Evolutionary conservation across 163 green algal species (phyloP), one percentile per base, ranked within the genome.

Genomic region (Volvox carteri): DNA sequence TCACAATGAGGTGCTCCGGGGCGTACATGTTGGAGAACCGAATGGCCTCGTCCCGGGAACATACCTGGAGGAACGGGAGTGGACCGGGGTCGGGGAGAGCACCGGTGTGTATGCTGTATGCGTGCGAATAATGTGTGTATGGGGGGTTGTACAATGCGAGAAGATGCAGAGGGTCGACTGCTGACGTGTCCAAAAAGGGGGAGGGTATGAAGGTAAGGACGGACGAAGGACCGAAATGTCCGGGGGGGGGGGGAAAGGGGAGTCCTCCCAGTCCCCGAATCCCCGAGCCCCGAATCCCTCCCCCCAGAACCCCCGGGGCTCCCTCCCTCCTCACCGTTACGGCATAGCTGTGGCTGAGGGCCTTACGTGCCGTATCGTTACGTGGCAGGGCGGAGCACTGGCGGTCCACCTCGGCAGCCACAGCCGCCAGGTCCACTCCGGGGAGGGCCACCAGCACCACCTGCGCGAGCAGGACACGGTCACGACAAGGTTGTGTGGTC

Each of bases 1-100:
- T 99, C 39, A 99, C 91, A 60, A 99, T 99, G 5, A 99, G 93
- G 93, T 99, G 98, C 96, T 99, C 98, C 6, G 98, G 97, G 7
- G 98, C 98, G 79, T 99, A 99, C 35, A 87, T 50, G 92, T 99
- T 99, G 91, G 95, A 98, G 86, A 99, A 97, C n/a, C 73, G 78
- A 0, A 91, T 85, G 2, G 97, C 97, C 80, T 96, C 94, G 72
- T 95, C 96, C 54, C 50, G 28, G 21, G 68, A 81, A 35, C 37
- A 46, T 35, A 88, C 83, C 83, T 87, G 58, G 75, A 44, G 62
- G 7, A n/a, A 44, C 30, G 41, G 72, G 14, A 46, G n/a, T 8
- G 28, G 42, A n/a, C 11, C 11, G 25, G 74, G 46, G 2, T 18
- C 39, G 35, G 39, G 37, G 39, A 33, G 39, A 0, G 39, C 39